Conservation (phyloP, 2,329 filamentous ascomycete species). For the Cladosporium sp. region DNA sequence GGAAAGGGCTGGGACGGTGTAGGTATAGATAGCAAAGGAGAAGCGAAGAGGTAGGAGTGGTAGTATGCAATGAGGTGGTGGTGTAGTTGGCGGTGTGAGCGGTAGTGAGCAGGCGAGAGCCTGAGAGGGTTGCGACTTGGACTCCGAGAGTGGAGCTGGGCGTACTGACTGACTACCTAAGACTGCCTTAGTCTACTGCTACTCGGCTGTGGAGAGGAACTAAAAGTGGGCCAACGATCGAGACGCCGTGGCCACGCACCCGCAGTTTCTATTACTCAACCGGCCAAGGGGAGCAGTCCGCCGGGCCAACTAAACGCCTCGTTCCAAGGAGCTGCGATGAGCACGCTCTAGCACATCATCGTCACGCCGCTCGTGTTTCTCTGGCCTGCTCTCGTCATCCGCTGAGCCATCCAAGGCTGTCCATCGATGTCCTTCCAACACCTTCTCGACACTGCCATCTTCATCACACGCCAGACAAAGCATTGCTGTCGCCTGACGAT, state of each 20-base stretch:
- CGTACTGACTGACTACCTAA: neutral
- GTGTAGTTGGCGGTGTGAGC: constrained; percentile 9
- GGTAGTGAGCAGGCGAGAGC: constrained; percentile 4
- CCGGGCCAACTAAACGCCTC: neutral
- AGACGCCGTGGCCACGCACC: neutral
- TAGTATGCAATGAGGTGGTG: constrained; percentile 4
- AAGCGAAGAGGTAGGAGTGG: constrained; percentile 16
- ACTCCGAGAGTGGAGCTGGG: constrained; percentile 2
- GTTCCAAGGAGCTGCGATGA: no score
- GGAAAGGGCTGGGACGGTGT: constrained; percentile 11
- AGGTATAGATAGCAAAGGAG: constrained; percentile 5
- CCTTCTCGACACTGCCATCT: neutral
- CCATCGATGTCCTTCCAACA: neutral
- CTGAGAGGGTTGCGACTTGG: constrained; percentile 4
- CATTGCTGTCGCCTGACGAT: neutral
- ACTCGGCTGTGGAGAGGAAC: constrained; percentile 8
- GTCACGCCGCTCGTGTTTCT: neutral
- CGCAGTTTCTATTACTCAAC: constrained; percentile 7
- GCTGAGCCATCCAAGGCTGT: neutral
- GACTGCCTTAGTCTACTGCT: neutral
- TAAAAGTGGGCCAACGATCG: neutral
- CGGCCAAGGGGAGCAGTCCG: neutral
- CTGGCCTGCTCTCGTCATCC: constrained; percentile 4
- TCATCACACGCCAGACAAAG: constrained; percentile 1
- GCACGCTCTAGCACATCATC: constrained; percentile 4